phyloP scores from a whole-genome alignment of 371 early-diverging fungal species.

The Mortierella sp. region DNA sequence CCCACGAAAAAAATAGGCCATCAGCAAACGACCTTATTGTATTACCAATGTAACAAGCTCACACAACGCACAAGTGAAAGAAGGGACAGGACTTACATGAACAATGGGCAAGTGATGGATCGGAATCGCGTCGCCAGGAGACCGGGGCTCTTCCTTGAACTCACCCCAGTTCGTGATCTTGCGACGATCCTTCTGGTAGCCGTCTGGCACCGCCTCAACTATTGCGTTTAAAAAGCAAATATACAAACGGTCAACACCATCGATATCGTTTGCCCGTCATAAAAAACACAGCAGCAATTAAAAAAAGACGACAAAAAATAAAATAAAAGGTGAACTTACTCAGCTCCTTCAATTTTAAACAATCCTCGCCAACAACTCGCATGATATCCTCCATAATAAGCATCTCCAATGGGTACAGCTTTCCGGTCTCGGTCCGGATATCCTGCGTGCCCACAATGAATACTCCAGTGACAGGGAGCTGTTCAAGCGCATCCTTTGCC shows the following conservation, averaged over 20 bases:
- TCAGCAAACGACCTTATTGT: too few relatives aligned
- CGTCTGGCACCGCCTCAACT: slow-evolving; percentile 87
- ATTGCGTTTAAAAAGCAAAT: slow-evolving; percentile 19
- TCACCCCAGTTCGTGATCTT: slow-evolving; percentile 53
- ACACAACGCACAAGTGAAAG: too few relatives aligned
- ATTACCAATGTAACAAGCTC: too few relatives aligned
- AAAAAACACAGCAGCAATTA: neutral
- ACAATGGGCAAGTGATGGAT: slow-evolving; percentile 58
- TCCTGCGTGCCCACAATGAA: slow-evolving; percentile 83
- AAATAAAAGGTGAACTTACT: slow-evolving; percentile 21
- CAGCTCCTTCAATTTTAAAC: slow-evolving; percentile 79
- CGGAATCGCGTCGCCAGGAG: slow-evolving; percentile 31
- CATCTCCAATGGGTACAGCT: slow-evolving; percentile 82
- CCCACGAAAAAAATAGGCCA: too few relatives aligned
- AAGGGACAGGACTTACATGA: slow-evolving; percentile 54
- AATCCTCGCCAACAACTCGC: slow-evolving; percentile 63
- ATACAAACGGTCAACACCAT: too few relatives aligned
- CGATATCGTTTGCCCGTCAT: neutral
- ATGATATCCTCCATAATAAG: slow-evolving; percentile 84
- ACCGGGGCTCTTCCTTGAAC: slow-evolving; percentile 44
- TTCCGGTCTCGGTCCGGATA: slow-evolving; percentile 66
- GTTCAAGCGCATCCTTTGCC: slow-evolving; percentile 65
- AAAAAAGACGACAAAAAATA: neutral
- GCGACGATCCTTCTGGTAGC: slow-evolving; percentile 78
- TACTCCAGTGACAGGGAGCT: slow-evolving; percentile 72